Evolutionary conservation across 768 basidiomycete species (phyloP).

Genomic region (Boletus subparvulus): DNA sequence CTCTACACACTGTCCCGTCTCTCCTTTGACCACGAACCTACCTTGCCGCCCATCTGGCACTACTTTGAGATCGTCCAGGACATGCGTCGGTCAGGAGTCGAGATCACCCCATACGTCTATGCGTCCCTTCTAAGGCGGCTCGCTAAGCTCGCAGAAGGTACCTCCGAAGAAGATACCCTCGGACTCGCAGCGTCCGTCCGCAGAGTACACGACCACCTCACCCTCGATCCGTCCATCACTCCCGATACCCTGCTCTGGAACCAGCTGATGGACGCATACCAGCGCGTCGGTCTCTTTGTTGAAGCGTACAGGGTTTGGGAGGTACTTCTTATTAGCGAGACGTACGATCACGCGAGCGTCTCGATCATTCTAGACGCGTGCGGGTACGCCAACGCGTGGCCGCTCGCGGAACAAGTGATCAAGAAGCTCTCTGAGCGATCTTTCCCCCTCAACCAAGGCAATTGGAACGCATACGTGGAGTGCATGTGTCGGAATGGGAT

Average conservation of each 20-base stretch:
- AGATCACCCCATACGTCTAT: constrained; percentile 59
- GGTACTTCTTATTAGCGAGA: constrained; percentile 56
- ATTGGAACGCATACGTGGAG: constrained; percentile 85
- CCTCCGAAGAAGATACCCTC: constrained; percentile 22
- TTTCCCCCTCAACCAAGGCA: constrained; percentile 58
- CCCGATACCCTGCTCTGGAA: constrained; percentile 75
- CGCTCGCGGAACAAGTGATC: constrained; percentile 56
- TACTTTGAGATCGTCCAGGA: constrained; percentile 79
- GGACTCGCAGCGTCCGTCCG: constrained; percentile 51
- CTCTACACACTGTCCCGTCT: constrained; percentile 62
- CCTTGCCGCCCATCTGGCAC: constrained; percentile 45
- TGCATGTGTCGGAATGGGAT: constrained; percentile 74
- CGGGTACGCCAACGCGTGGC: constrained; percentile 54
- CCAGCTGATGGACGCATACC: constrained; percentile 87
- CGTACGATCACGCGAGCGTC: constrained; percentile 62
- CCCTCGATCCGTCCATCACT: constrained; percentile 73
- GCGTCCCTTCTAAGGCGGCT: constrained; percentile 64
- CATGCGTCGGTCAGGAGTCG: constrained; percentile 68
- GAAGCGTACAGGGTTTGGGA: constrained; percentile 84
- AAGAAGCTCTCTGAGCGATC: constrained; percentile 46
- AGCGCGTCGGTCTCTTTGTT: constrained; percentile 66
- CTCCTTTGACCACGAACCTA: constrained; percentile 42
- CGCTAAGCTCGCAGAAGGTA: constrained; percentile 40
- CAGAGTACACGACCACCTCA: constrained; percentile 71
- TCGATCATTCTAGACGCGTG: constrained; percentile 88